A percentile compares a stretch with the other conserved stretches of the same genome.
Evolutionary conservation across 2,329 filamentous ascomycete species (phyloP).

Genomic region (Paradendryphiella salina): DNA sequence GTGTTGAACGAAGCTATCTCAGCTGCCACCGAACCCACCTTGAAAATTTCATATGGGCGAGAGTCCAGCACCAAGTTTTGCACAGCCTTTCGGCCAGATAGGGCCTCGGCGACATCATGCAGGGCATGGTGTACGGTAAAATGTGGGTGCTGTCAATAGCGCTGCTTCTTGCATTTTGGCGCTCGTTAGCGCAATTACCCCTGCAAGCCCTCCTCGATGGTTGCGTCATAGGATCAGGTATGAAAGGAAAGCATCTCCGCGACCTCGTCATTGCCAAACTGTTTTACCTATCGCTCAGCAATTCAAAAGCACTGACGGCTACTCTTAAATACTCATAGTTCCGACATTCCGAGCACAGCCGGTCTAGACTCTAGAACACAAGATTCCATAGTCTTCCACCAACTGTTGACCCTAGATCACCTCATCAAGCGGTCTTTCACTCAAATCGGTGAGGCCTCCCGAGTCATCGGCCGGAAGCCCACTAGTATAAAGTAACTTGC

Average conservation of each 20-base stretch:
- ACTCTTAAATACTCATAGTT: constrained; percentile 24
- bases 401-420: constrained; percentile 35
- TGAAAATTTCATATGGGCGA: constrained; percentile 23
- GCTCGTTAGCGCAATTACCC: constrained; percentile 13
- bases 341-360: constrained; percentile 35
- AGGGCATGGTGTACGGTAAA: constrained; percentile 18
- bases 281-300: constrained; percentile 41
- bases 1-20: constrained; percentile 19
- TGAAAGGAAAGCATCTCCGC: constrained; percentile 34
- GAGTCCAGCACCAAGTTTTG: constrained; percentile 11
- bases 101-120: constrained; percentile 19
- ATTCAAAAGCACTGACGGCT: constrained; percentile 37
- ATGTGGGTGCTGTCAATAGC: constrained; percentile 25
- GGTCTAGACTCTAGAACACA: constrained; percentile 15
- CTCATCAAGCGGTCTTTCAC: constrained; percentile 34
- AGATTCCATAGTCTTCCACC: constrained; percentile 36
- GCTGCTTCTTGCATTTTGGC: constrained; percentile 7
- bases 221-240: constrained; percentile 25
- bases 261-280: constrained; percentile 27
- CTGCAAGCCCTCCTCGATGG: constrained; percentile 14
- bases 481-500: constrained; percentile 46
- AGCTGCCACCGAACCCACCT: constrained; percentile 31
- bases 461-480: constrained; percentile 37
- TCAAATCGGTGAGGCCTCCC: constrained; percentile 33
- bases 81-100: constrained; percentile 28